Percentiles rank a stretch among this genome's conserved stretches.
Evolutionary conservation across 805 yeast species (phyloP).

Genomic region (Sungouiella blattae): DNA sequence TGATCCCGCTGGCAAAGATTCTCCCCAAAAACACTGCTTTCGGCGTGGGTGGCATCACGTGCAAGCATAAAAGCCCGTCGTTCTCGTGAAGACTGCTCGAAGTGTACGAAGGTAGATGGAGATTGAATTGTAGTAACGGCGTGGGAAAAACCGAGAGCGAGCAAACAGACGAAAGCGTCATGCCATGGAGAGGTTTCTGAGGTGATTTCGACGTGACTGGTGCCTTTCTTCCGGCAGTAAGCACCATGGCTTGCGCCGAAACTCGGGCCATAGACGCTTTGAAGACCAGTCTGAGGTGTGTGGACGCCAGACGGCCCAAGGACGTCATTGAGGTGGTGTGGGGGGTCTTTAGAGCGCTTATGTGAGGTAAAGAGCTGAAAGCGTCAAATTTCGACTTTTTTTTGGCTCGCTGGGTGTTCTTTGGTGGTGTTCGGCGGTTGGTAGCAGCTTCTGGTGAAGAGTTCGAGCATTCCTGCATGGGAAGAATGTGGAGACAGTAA

Average conservation of each 20-base stretch:
- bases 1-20: constrained; percentile 56
- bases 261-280: constrained; percentile 34
- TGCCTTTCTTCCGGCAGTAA: constrained; percentile 26
- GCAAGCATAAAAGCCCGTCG: constrained; percentile 58
- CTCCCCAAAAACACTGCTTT: constrained; percentile 59
- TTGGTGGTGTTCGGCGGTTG: too few species aligned
- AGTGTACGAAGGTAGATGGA: constrained; percentile 83
- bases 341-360: too few species aligned
- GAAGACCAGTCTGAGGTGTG: constrained; percentile 13
- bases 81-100: constrained; percentile 60
- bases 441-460: too few species aligned
- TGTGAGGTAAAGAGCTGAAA: too few species aligned
- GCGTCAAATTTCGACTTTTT: too few species aligned
- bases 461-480: too few species aligned
- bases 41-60: constrained; percentile 61
- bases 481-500: too few species aligned
- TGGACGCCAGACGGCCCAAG: constrained; percentile 1
- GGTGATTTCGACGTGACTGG: too few species aligned
- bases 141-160: constrained; percentile 76
- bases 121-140: constrained; percentile 80
- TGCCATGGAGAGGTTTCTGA: constrained; percentile 49
- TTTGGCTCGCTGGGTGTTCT: too few species aligned
- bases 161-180: constrained; percentile 82
- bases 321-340: too few species aligned
- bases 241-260: constrained; percentile 41